Evolutionary conservation across 2,329 filamentous ascomycete species (phyloP), one percentile per base, ranked within the genome.

Genomic region (Sarocladium brachiariae): DNA sequence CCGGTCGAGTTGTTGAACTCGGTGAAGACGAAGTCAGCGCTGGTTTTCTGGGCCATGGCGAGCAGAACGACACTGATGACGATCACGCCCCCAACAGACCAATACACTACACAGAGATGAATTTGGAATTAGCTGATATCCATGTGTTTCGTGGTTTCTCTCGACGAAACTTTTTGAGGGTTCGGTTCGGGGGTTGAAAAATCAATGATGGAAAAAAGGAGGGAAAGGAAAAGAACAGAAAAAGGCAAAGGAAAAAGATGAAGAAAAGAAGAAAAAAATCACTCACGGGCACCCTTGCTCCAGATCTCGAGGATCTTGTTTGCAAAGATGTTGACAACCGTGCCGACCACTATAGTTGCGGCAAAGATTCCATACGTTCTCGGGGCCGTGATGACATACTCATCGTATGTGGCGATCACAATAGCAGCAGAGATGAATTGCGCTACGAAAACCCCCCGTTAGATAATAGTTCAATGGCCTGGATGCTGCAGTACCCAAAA

Each of bases 1-100:
- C 70, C 70, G 2, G 68, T 71, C 30, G 65, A 63, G 55, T 76
- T 76, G n/a, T 59, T 57, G 49, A 73, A 74, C 11, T 68, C 61
- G 5, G 65, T 59, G 51, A 75, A 76, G 10, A 75, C 71, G 52
- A 67, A 74, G 13, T 59, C 55, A 7, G 70, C 67, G 30, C 63
- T 59, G 7, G 69, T 71, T 43, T 52, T 45, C 2, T 56, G 50
- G 2, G 58, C 60, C 24, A 65, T 73, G 2, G 67, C 63, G 0
- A 74, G 63, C 1, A 74, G 61, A 6, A 70, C 64, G 50, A 73
- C 64, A 57, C 71, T 68, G 51, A 73, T 68, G n/a, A 73, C 58
- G 14, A 73, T 52, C 0, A 74, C 68, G 1, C 65, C 70, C 0
- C 68, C 53, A 6, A 75, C 55, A 0, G 68, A 72, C 70, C 68